Evolutionary conservation across 352 stramenopile species (phyloP), one percentile per base, ranked within the genome.

Genomic region (Globisporangium cylindrosporum): DNA sequence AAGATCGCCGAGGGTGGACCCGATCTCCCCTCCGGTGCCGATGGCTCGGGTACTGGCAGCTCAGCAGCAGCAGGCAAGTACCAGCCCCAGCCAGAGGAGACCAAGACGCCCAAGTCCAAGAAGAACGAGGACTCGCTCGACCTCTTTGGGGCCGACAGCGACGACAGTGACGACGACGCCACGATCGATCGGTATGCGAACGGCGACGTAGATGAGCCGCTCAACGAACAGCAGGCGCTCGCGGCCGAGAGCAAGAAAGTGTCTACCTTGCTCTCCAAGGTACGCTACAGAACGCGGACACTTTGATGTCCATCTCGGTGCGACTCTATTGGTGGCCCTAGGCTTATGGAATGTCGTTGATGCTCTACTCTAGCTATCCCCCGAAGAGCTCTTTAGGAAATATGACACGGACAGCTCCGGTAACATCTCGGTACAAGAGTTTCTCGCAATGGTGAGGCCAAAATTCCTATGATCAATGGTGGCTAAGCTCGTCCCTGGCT

Each of bases 301-400:
- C 0, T 32, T 32, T 46, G 38, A 46, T 46, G 34, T 41, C 34
- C 34, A 41, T 41, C 7, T 41, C 12, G 34, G 34, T 41, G 34
- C 34, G 34, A 12, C 34, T 41, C 34, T 41, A 41, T 10, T 41
- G 34, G 14, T 41, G 34, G 34, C 12, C 34, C 34, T 41, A 41
- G 34, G 34, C 12, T 41, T 41, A 41, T 41, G 8, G 18, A 57
- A 15, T 24, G 15, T 49, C 27, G 32, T 25, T 34, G 32, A 54
- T 66, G 25, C 15, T 20, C 14, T 12, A 15, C 29, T 67, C 34
- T 70, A 87, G 81, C 63, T 90, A 22, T 79, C 80, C 0, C 82
- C 86, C 1, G 96, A 99, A 43, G 82, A 97, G 43, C 71, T 98
- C 8, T 99, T 98, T 70, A 75, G 79, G 4, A 94, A 96, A 49